Base-by-base conservation (phyloP, 306 rosid species). In the Ormosia emarginata region DNA sequence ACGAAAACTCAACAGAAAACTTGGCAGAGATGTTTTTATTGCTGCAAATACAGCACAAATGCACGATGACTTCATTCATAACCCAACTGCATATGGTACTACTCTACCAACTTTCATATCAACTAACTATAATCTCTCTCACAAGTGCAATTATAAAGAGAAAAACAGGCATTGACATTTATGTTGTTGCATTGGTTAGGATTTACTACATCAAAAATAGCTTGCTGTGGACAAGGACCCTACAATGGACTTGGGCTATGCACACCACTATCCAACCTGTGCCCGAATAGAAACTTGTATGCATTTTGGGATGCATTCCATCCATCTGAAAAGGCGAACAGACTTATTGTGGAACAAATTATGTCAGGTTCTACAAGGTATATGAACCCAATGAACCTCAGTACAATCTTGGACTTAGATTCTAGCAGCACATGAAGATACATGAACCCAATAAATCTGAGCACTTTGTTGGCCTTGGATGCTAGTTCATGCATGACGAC, bases 171-270 rank as follows among this genome's bases (percentile, higher is more conserved):
- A 41, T 1, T 41, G 47, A 41, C 47, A 46, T 46, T 46, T 30
- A 30, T 63, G 58, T 53, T 58, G 44, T 74, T n/a, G 18, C 36
- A 37, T 39, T 67, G 44, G 33, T 40, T 67, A 90, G 95, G 95
- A 37, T 91, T 93, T 86, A 76, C 7, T 8, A 87, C 89, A 58
- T 79, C 94, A 29, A 90, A 81, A 82, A 36, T 79, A 8, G 94
- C 97, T 5, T 93, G 97, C 30, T 93, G 97, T 73, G 97, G 96
- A 2, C 97, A 93, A 85, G 94, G 97, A 29, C 91, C 96, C n/a
- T 90, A 88, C 67, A 93, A 93, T 71, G 97, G 97, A 2, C 13
- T 91, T 50, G 96, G 97, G 3, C 69, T 90, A 2, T 90, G 97
- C 84, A 81, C 89, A 1, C 2, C 41, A 30, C 9, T 50, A 14